Conservation (phyloP, 139 green algal genomes). For the Raphidocelis subcapitata region DNA sequence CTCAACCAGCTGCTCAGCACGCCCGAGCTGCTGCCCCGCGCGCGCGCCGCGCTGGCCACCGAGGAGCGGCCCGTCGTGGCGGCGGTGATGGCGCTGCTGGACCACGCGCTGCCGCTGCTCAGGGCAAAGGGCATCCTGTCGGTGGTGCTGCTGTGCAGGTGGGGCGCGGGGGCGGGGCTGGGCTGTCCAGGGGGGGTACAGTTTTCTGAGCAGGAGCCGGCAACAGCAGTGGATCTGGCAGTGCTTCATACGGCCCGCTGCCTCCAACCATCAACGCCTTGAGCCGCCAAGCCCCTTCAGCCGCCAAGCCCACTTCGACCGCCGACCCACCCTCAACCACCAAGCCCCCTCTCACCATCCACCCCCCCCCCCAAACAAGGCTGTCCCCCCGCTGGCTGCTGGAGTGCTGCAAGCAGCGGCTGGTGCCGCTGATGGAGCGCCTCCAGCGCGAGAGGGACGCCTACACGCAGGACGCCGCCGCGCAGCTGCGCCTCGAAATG, state of each 20-base stretch:
- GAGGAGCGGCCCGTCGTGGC: conserved; percentile 59
- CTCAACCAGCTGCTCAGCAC: conserved; percentile 50
- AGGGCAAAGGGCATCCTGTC: conserved; percentile 67
- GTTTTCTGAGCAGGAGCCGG: too few species aligned
- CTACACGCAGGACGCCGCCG: conserved; percentile 49
- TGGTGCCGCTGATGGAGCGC: conserved; percentile 59
- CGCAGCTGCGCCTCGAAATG: conserved; percentile 49
- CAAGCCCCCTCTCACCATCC: too few species aligned
- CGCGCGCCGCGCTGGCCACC: conserved; percentile 11
- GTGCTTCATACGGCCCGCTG: not conserved
- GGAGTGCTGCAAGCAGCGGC: conserved; percentile 54
- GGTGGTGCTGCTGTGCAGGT: conserved; percentile 56
- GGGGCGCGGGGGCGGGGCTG: not conserved
- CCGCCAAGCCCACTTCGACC: too few species aligned
- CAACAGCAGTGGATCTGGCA: not conserved
- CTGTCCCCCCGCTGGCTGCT: conserved; percentile 55
- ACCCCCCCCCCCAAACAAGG: too few species aligned
- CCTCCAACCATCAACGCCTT: not conserved
- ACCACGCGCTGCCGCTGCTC: conserved; percentile 60
- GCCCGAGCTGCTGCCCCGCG: not conserved
- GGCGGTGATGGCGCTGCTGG: conserved; percentile 58
- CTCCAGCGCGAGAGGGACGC: conserved; percentile 63
- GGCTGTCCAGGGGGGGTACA: too few species aligned
- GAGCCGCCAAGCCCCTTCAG: too few species aligned
- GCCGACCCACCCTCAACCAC: too few species aligned